Base-by-base conservation (phyloP, 1,284 basidiomycete genomes). In the Cryptococcus maquisensis region DNA sequence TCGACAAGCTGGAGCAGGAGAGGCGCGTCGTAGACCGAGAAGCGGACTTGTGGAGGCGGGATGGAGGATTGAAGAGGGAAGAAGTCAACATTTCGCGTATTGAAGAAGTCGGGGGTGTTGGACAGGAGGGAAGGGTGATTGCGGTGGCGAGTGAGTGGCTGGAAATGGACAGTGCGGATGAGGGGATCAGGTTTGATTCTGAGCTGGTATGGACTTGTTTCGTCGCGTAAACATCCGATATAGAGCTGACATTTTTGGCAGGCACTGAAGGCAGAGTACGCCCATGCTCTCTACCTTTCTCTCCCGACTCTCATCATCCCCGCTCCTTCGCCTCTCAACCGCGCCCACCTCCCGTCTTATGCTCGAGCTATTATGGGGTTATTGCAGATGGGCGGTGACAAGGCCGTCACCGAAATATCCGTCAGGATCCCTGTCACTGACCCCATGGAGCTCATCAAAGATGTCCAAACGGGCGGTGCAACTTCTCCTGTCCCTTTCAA, bases 131-230 rank as follows among this genome's bases (percentile, higher is more conserved):
- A 3, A 24, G 42, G 24, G 79, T 90, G 21, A 82, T 89, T 18
- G 87, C 82, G 3, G 81, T 96, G 66, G 81, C 88, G 9, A 91
- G 92, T 15, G 88, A 90, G 56, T 99, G 96, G 96, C 81, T 99
- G 12, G 91, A 97, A 73, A 81, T 98, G 40, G 96, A 99, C 77
- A 86, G 91, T 12, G 79, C 83, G 1, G 93, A 97, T 74, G 90
- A 94, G 69, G 94, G 94, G 79, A 87, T 98, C 55, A 84, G 96
- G 44, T 89, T 95, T 65, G 96, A 99, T 70, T 88, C 92, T 49
- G 96, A 97, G 77, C 86, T 96, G 92, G 73, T 40, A 16, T 40
- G 15, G 7, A 40, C 38, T n/a, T 40, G 16, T 37, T 12, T 40
- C 20, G 38, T 40, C 38, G 28, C 28, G 28, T 32, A 32, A 32